Evolutionary conservation across 768 basidiomycete species (phyloP).

Genomic region (Paxillus rubicundulus): DNA sequence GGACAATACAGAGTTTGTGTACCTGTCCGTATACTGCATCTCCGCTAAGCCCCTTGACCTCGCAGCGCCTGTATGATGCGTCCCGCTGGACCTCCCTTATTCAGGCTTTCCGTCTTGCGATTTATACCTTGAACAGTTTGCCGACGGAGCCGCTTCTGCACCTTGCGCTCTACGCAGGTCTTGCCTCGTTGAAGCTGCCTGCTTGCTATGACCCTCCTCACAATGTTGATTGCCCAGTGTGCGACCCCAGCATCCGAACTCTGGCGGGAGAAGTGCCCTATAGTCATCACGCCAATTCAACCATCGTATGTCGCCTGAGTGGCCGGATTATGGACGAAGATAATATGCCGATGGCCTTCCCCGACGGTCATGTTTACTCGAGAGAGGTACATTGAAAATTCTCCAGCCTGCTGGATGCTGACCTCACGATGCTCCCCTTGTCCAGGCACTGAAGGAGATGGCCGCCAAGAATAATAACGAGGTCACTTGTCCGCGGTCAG

Average conservation of each 20-base stretch:
- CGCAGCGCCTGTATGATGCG: conserved; percentile 78
- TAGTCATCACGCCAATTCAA: conserved; percentile 93
- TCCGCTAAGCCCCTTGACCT: conserved; percentile 10
- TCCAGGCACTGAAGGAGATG: conserved; percentile 86
- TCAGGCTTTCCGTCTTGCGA: conserved; percentile 77
- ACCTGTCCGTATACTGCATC: neutral
- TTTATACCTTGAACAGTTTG: conserved; percentile 83
- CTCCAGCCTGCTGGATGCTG: conserved; percentile 2
- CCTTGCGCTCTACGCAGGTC: conserved; percentile 86
- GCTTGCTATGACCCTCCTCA: conserved; percentile 69
- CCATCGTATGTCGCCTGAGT: conserved; percentile 87
- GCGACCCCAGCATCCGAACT: conserved; percentile 70
- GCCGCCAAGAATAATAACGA: conserved; percentile 72
- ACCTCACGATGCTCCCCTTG: conserved; percentile 11
- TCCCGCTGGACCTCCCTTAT: conserved; percentile 75
- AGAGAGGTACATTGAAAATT: conserved; percentile 59
- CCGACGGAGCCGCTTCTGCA: conserved; percentile 85
- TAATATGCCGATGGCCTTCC: conserved; percentile 89
- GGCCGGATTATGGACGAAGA: conserved; percentile 95
- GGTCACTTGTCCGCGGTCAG: conserved; percentile 83
- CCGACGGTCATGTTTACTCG: conserved; percentile 92
- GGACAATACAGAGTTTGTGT: conserved; percentile 74
- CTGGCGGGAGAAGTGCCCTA: conserved; percentile 86
- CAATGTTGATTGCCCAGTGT: conserved; percentile 90
- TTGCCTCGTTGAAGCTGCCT: conserved; percentile 87